Evolutionary conservation across 306 rosid genomes (phyloP), one percentile per base, ranked within the genome.

Genomic region (Cotoneaster glaucophyllus): DNA sequence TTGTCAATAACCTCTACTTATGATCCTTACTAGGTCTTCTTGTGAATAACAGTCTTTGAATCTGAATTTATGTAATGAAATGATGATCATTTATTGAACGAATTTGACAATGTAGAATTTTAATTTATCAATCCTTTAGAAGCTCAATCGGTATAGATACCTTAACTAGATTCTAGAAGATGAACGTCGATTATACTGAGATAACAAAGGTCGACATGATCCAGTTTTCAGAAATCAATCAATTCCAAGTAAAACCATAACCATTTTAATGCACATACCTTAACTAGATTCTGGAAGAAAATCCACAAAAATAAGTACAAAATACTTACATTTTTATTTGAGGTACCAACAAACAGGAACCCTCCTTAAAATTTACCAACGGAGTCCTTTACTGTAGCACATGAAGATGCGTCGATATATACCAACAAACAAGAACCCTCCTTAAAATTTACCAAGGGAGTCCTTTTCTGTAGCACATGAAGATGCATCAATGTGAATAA

Each of bases 311-410:
- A 67, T 37, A 43, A 43, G 65, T 31, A 14, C 8, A 11, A 24
- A 53, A 43, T 66, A 73, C 74, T 41, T 54, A 73, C 74, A 73
- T 22, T 71, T 70, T 85, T 76, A 68, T 82, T 82, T 26, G 63
- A 45, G 74, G 64, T 45, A 22, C 67, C 66, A 25, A 41, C 50
- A 73, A 63, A 34, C 61, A 52, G 63, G 8, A 48, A 14, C 54
- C 6, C 8, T 41, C 21, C 54, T 4, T 48, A 48, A 48, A 48
- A 15, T 48, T 48, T 48, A 48, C 54, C 54, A 62, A 22, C 11
- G 3, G 29, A 52, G 41, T 44, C 32, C 19, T n/a, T 56, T 21
- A 26, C 54, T 50, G 70, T 24, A 73, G 64, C 44, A 79, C 64
- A 68, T 41, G 68, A 64, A 71, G 48, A 79, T 53, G 43, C 67